These are phyloP conservation scores for Penicillium odoratum DNA, from an alignment of 495 filamentous ascomycete genomes.

Conservation along the genomic window DNA sequence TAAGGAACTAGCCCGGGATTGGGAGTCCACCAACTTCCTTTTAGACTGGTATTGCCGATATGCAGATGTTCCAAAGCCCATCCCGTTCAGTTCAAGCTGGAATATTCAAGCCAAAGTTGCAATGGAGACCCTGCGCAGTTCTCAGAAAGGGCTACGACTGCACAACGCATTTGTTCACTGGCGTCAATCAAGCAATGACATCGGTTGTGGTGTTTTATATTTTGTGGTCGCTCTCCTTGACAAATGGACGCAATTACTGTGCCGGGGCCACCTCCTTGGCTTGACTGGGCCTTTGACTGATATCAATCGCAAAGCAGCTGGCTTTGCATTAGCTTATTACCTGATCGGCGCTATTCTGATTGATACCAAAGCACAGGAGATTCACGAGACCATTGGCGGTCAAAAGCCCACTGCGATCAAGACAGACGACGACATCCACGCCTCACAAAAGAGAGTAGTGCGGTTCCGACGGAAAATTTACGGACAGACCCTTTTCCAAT, in stretches of 20 bases:
- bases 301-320: constrained; percentile 51
- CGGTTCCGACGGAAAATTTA: constrained; percentile 53
- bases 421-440: constrained; percentile 38
- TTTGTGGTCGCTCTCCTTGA: constrained; percentile 61
- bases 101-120: constrained; percentile 59
- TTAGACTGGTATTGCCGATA: constrained; percentile 59
- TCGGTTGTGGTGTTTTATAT: constrained; percentile 58
- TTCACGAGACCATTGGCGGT: constrained; percentile 50
- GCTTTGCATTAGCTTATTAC: constrained; percentile 60
- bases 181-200: constrained; percentile 57
- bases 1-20: constrained; percentile 49
- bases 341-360: constrained; percentile 59
- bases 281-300: constrained; percentile 40
- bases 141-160: constrained; percentile 58
- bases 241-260: constrained; percentile 57
- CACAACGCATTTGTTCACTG: constrained; percentile 64
- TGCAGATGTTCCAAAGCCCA: constrained; percentile 50
- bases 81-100: constrained; percentile 62
- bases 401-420: constrained; percentile 32
- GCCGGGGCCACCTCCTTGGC: constrained; percentile 46
- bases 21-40: constrained; percentile 58
- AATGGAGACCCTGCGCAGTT: constrained; percentile 51
- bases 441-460: constrained; percentile 47
- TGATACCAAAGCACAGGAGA: constrained; percentile 56
- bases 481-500: constrained; percentile 53